These are phyloP conservation scores for Ogataea hybrid DNA, from an alignment of 1,139 yeast genomes.

Conservation along the genomic window DNA sequence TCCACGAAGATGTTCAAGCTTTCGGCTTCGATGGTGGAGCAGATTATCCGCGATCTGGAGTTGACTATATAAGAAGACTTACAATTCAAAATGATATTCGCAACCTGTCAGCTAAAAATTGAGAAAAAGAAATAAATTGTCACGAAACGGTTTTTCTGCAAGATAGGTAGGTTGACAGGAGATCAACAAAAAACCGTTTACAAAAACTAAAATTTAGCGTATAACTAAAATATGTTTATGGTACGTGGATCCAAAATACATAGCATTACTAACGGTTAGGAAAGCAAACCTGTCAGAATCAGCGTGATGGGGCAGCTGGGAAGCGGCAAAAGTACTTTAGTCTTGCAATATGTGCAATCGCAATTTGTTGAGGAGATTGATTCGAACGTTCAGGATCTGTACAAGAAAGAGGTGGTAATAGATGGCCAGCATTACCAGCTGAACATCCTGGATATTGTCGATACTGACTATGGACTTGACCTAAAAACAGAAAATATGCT, in stretches of 20 bases:
- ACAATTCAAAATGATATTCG: no score
- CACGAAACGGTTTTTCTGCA: conserved; percentile 15
- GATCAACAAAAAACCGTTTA: background rate
- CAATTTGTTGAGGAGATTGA: conserved; percentile 52
- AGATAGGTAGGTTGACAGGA: conserved; percentile 1
- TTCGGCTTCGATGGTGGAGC: conserved; percentile 23
- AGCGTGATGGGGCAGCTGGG: conserved; percentile 60
- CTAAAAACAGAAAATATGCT: conserved; percentile 40
- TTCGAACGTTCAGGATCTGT: conserved; percentile 54
- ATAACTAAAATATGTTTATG: background rate
- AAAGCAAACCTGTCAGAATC: conserved; percentile 35
- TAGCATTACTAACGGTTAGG: background rate
- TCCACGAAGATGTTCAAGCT: conserved; percentile 19
- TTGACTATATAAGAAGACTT: background rate
- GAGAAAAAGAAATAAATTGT: conserved; percentile 10
- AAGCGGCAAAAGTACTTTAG: conserved; percentile 55
- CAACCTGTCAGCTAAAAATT: no score
- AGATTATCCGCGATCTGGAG: conserved; percentile 18
- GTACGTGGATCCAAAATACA: conserved; percentile 24
- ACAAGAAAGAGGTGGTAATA: conserved; percentile 29
- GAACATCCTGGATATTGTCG: conserved; percentile 57
- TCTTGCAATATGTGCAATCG: conserved; percentile 48
- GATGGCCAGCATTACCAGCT: conserved; percentile 44
- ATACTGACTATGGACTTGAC: conserved; percentile 43
- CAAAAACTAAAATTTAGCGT: background rate